Conservation (phyloP, 352 stramenopile genomes). For the Blastocystis sp. region DNA sequence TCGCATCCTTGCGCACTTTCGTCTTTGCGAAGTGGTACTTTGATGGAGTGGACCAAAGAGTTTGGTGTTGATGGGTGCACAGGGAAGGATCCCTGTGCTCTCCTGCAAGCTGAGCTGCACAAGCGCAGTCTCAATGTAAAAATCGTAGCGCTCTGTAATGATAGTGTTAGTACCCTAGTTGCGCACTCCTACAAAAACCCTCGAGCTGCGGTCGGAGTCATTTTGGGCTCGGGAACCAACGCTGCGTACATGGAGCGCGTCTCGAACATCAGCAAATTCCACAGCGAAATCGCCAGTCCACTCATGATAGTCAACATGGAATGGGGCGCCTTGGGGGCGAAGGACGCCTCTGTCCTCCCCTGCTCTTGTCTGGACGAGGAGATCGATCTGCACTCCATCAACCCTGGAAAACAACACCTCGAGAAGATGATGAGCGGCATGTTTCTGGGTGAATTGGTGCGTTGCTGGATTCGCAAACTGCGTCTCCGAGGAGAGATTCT, state of each 20-base stretch:
- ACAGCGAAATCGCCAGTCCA: neutral
- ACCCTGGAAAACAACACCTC: constrained; percentile 65
- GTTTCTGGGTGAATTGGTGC: constrained; percentile 65
- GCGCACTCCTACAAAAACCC: constrained; percentile 58
- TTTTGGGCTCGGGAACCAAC: constrained; percentile 67
- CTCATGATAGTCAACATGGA: constrained; percentile 67
- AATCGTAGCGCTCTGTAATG: constrained; percentile 66
- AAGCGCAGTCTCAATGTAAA: constrained; percentile 54
- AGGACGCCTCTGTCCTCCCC: constrained; percentile 27
- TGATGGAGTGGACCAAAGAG: constrained; percentile 67
- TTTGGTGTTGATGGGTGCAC: constrained; percentile 61
- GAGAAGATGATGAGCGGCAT: constrained; percentile 68
- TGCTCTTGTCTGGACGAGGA: constrained; percentile 62
- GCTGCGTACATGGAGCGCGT: constrained; percentile 66
- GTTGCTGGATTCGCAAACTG: constrained; percentile 62
- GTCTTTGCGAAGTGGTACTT: constrained; percentile 53
- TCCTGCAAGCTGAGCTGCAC: constrained; percentile 63
- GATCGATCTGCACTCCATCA: constrained; percentile 63
- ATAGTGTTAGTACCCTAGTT: constrained; percentile 67
- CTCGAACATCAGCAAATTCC: constrained; percentile 65
- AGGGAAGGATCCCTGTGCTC: constrained; percentile 64
- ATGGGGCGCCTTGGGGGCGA: constrained; percentile 66
- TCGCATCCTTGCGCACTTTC: constrained; percentile 65
- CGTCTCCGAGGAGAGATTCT: constrained; percentile 26
- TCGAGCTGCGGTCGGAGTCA: constrained; percentile 64